These are phyloP conservation scores for Penicillium sp. DNA, from an alignment of 2,329 filamentous ascomycete species.

Conservation along the genomic window DNA sequence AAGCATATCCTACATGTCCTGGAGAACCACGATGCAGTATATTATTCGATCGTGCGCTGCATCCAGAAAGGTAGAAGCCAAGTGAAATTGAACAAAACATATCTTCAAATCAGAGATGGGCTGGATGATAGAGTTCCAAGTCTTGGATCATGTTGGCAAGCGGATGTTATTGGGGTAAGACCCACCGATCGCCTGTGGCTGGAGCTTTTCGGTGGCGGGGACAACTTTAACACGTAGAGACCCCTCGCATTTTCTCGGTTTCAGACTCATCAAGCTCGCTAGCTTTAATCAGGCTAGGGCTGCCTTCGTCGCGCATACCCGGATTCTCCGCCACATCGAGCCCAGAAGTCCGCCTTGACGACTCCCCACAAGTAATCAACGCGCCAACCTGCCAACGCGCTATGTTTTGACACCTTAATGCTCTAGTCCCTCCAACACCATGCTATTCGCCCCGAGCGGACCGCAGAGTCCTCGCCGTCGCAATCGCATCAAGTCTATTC, in stretches of 20 bases:
- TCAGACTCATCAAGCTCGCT: not conserved
- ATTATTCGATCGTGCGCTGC: not conserved
- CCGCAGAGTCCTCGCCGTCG: conserved; percentile 35
- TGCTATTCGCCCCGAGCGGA: conserved; percentile 36
- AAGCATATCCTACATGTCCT: not conserved
- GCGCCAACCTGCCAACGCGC: not conserved
- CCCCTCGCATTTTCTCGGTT: not conserved
- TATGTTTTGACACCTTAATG: not conserved
- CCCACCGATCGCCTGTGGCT: conserved; percentile 8
- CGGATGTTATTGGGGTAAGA: not conserved
- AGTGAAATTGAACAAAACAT: too few relatives aligned
- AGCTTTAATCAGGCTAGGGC: not conserved
- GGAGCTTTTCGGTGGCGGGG: not conserved
- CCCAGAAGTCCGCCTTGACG: not conserved
- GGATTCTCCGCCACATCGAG: not conserved
- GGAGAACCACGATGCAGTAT: not conserved
- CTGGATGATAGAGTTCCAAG: too few relatives aligned
- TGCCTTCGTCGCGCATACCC: not conserved
- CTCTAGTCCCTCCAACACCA: conserved; percentile 9
- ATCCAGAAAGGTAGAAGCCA: too few relatives aligned
- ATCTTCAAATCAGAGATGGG: not conserved
- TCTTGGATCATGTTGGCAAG: too few relatives aligned
- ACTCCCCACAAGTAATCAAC: too few relatives aligned
- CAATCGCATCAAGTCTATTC: conserved; percentile 34
- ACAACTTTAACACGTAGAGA: not conserved